Base-by-base conservation (phyloP, 2,329 filamentous ascomycete species). In the Phialophora verrucosa region DNA sequence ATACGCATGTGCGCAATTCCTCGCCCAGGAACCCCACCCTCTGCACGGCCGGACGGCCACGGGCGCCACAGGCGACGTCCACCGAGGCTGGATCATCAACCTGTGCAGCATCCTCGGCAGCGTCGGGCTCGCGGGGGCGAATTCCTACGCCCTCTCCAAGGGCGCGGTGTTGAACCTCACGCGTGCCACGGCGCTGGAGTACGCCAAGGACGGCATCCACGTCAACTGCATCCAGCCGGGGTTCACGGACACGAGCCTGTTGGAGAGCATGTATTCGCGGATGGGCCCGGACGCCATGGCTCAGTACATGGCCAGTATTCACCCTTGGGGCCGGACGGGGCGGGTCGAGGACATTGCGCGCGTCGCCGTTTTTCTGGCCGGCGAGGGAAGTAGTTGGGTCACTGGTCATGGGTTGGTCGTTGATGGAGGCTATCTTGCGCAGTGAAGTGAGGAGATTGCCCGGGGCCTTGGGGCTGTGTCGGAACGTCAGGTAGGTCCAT, bases 111-210 rank as follows among this genome's bases (percentile, higher is more conserved):
- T 71, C 47, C 53, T 66, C 14, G 63, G 63, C 44, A 59, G 29
- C 12, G 63, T 58, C 7, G 65, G 62, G 2, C 25, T 66, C 6
- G 23, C 59, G 4, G 76, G 68, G 2, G 71, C 64, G 27, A 50
- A 38, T 7, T 25, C 57, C 10, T 85, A 85, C 69, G 80, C 78
- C 58, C 79, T 81, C 2, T 79, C 77, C 50, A 85, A 85, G 67
- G 80, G 80, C 4, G 83, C 81, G 0, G 80, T 83, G 7, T 73
- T 79, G 8, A 74, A 78, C 25, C 74, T 85, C 44, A 83, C 82
- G 6, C 80, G 78, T 42, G 75, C 78, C 49, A 73, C 81, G 8
- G 80, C 80, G 3, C 66, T 81, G n/a, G 79, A 82, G 57, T 81
- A 80, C 65, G 80, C 78, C 1, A 72, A 73, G 47, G 72, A 81